Conservation (phyloP, 495 filamentous ascomycete species). For the Acidiella bohemica region DNA sequence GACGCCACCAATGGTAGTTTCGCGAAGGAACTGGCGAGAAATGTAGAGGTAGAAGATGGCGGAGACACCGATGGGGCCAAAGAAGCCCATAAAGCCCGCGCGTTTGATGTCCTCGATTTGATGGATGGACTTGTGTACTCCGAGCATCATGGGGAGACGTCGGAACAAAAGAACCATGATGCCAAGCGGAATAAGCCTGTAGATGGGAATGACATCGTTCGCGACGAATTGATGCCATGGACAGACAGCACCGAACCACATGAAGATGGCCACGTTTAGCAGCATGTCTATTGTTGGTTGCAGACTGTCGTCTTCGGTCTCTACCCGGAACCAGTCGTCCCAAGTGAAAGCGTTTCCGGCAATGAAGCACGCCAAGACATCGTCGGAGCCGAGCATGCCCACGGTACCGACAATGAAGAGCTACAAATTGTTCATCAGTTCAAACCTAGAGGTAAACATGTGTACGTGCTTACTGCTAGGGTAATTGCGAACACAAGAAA, state of each 20-base stretch:
- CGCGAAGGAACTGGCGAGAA: constrained; percentile 51
- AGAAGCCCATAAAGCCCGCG: constrained; percentile 79
- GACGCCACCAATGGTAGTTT: constrained; percentile 40
- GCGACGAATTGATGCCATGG: constrained; percentile 60
- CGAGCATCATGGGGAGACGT: constrained; percentile 62
- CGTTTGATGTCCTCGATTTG: constrained; percentile 65
- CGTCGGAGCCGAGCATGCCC: constrained; percentile 82
- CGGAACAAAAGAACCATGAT: constrained; percentile 70
- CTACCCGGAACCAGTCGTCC: constrained; percentile 87
- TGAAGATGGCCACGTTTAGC: constrained; percentile 75
- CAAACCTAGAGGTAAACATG: neutral
- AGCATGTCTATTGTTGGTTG: constrained; percentile 83
- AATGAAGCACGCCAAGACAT: constrained; percentile 85
- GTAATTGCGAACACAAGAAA: constrained; percentile 81
- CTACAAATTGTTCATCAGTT: constrained; percentile 6
- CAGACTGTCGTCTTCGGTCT: constrained; percentile 76
- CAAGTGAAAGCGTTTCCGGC: constrained; percentile 85
- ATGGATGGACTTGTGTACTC: constrained; percentile 59
- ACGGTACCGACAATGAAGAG: constrained; percentile 78
- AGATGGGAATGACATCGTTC: constrained; percentile 60
- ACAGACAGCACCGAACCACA: constrained; percentile 83
- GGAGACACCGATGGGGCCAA: constrained; percentile 88
- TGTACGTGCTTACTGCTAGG: constrained; percentile 45
- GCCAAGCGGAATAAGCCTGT: constrained; percentile 63
- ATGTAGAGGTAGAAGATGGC: constrained; percentile 76